Evolutionary conservation across 768 basidiomycete species (phyloP), one percentile per base, ranked within the genome.

Genomic region (Lactarius hatsudake): DNA sequence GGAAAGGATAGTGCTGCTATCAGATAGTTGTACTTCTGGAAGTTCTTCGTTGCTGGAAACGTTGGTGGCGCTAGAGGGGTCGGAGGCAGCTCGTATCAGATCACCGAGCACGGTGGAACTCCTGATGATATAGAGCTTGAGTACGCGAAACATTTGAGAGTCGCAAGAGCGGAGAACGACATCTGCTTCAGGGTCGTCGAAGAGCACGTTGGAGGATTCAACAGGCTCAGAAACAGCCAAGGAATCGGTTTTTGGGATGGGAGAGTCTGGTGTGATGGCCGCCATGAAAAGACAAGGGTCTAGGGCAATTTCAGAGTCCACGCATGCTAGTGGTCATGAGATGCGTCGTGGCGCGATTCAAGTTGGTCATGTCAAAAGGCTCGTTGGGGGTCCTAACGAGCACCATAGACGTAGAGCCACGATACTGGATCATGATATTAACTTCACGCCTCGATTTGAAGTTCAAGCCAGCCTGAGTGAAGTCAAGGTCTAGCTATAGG

Each of bases 111-210:
- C 30, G 15, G 55, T 30, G 20, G 63, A 63, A 32, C 55, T 36
- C 32, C 4, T 57, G 43, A 36, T 43, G 5, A 63, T 56, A 57
- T 34, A 63, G 3, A 57, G 15, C 18, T 57, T 57, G 9, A 57
- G n/a, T 4, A 63, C 55, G 5, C 63, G 63, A 58, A 57, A 63
- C 5, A 34, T 43, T 3, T 26, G 55, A 8, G 42, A 43, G 23
- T 63, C 63, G 17, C 32, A 3, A 3, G 67, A 61, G 6, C 59
- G 63, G 8, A 68, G 42, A 28, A 64, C 30, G 40, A 68, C 32
- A 36, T 68, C 67, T 12, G 63, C 63, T 15, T 68, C 67, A 8
- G 58, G 62, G 10, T 67, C 57, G 17, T 67, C 58, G 40, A 64
- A 64, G 1, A 59, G 51, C 10, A n/a, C 18, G 12, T 17, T 48